Evolutionary conservation across 176 grass and related monocot genomes (phyloP), one percentile per base, ranked within the genome.

Genomic region (Carex pumila): DNA sequence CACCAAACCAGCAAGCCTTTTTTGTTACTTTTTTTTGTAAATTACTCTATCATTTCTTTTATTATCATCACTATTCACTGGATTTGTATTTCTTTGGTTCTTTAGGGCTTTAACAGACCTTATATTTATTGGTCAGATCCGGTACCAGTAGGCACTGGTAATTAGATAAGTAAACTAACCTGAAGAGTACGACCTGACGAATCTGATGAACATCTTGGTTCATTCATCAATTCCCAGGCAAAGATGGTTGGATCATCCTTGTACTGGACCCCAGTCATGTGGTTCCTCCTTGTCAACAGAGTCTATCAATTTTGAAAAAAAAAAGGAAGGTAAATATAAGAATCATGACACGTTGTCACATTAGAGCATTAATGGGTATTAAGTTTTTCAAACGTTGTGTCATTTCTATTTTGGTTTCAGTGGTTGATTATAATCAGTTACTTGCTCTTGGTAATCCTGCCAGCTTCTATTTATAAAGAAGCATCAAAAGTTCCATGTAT

Each of bases 141-240:
- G 39, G 39, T 73, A 49, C 39, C 1, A 49, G n/a, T 50, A 25
- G 3, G 43, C n/a, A 22, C 15, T n/a, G 10, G 70, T 25, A 73
- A 73, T 13, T 73, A 32, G 6, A 62, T 14, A 65, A 25, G 31
- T 5, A 34, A 75, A 70, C 87, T 81, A 60, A 94, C 96, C 85
- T 98, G 96, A 83, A 99, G 93, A 21, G 91, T 95, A 69, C 91
- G 90, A 50, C 96, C 96, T 4, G 93, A 88, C 14, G 90, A 85
- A 86, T 99, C 96, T 36, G 85, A 84, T 78, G 79, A 87, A 84
- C 96, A 99, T 82, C 96, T 87, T 19, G 96, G 96, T 84, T 99
- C 96, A 77, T 99, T 99, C 86, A 99, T 99, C 59, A 99, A 87
- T 86, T 99, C 93, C 96, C 96, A 95, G 22, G 96, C 96, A 12